phyloP scores from a whole-genome alignment of 2,329 filamentous ascomycete genomes.

The Talaromyces amestolkiae region DNA sequence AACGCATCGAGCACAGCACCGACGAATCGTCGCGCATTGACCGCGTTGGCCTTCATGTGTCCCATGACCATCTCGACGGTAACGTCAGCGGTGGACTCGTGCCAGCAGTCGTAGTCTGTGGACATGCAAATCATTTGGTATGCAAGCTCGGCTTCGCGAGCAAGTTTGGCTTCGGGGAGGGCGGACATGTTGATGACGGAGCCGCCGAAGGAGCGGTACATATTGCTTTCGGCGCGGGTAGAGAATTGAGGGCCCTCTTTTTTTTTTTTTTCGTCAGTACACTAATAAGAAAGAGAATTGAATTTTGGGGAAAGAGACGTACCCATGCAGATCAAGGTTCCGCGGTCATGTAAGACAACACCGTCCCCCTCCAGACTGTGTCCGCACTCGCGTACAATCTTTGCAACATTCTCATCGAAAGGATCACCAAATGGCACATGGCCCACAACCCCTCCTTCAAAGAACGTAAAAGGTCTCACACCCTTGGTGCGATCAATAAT shows the following conservation, averaged over 20 bases:
- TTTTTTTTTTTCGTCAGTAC: not conserved
- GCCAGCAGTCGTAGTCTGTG: conserved; percentile 99
- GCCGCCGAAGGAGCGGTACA: conserved; percentile 93
- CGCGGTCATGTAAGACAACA: conserved; percentile 77
- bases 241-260: conserved; percentile 96
- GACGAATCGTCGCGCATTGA: conserved; percentile 82
- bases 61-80: conserved; percentile 96
- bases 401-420: conserved; percentile 76
- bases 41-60: conserved; percentile 89
- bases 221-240: conserved; percentile 88
- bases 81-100: conserved; percentile 71
- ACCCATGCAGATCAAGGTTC: conserved; percentile 90
- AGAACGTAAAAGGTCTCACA: conserved; percentile 90
- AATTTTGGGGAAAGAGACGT: conserved; percentile 29
- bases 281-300: not conserved
- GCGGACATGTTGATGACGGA: conserved; percentile 98
- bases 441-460: conserved; percentile 75
- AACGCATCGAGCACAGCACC: conserved; percentile 84
- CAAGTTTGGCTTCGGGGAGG: conserved; percentile 92
- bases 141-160: conserved; percentile 89
- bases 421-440: conserved; percentile 96
- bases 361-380: conserved; percentile 76
- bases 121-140: conserved; percentile 99
- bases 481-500: conserved; percentile 97
- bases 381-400: conserved; percentile 75